phyloP scores from a whole-genome alignment of 1,284 basidiomycete species.

The Pseudozyma sp. region DNA sequence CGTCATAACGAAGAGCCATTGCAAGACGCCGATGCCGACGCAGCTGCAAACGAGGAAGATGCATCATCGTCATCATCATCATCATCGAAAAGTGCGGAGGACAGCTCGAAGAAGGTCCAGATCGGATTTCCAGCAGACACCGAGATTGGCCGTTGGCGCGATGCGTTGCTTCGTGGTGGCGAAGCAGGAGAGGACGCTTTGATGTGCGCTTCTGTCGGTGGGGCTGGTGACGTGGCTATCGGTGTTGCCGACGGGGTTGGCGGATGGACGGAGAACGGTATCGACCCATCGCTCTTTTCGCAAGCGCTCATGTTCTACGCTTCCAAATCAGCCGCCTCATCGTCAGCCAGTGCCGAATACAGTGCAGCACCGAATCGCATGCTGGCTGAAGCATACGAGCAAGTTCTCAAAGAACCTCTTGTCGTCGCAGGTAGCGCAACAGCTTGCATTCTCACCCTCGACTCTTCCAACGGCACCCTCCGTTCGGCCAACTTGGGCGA shows the following conservation, averaged over 20 bases:
- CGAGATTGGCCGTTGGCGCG: constrained; percentile 79
- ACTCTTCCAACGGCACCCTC: constrained; percentile 79
- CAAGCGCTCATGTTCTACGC: constrained; percentile 80
- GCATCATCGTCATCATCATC: constrained; percentile 9
- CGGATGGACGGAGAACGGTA: constrained; percentile 80
- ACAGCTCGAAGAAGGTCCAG: constrained; percentile 53
- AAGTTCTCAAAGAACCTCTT: constrained; percentile 77
- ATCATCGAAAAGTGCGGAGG: constrained; percentile 7
- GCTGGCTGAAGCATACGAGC: constrained; percentile 79
- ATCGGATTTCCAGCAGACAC: constrained; percentile 76
- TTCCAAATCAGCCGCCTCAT: constrained; percentile 70
- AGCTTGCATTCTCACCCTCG: constrained; percentile 82
- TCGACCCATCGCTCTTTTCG: constrained; percentile 83
- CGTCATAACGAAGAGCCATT: constrained; percentile 60
- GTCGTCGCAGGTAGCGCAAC: constrained; percentile 87
- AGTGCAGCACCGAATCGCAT: constrained; percentile 71
- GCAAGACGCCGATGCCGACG: constrained; percentile 33
- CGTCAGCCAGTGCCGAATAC: constrained; percentile 16
- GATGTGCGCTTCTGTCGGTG: constrained; percentile 75
- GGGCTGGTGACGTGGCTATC: constrained; percentile 78
- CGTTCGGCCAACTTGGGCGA: constrained; percentile 90
- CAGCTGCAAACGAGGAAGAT: constrained; percentile 30
- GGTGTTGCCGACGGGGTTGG: constrained; percentile 80
- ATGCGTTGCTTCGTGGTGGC: constrained; percentile 73
- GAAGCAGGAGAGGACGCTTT: constrained; percentile 71